Base-by-base conservation (phyloP, 805 yeast genomes). In the Candida sphagnicola region DNA sequence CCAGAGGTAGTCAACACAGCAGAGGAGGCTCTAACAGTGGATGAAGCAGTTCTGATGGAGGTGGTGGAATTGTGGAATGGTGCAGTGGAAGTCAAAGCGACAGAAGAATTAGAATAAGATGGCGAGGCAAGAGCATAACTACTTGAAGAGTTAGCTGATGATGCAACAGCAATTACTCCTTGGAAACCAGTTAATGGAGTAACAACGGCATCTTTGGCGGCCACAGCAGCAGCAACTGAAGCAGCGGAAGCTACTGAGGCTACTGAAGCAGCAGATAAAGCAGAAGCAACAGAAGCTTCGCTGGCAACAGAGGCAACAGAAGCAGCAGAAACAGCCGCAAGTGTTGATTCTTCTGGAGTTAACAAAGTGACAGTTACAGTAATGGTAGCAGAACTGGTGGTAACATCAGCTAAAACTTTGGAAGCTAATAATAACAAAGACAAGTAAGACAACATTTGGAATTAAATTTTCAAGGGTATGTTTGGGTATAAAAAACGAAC, bases 301-400 rank as follows among this genome's bases (percentile, higher is more conserved):
- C 40, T 14, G 11, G 39, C 33, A 17, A 41, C 44, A 12, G 50
- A 34, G 16, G 46, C 35, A 24, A 35, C 43, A 6, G 44, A 33
- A 13, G 49, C 41, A 18, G 37, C 41, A 15, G 47, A 41, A 26
- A 49, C 44, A 18, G 45, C 52, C 8, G 45, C 39, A 17, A 63
- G 61, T 4, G 53, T 53, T 37, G 71, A 62, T 53, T 74, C 74
- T 39, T 65, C 61, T 24, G 78, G 77, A 21, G 75, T 59, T 50
- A 70, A 62, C 32, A 70, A 37, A 19, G 78, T 74, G 37, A 58
- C 56, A 34, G 78, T 73, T 41, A 70, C 56, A 17, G 78, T 73
- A 42, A 74, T 48, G 19, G 78, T 74, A 38, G 67, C 51, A 19
- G 55, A 45, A 19, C 67, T 54, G 39, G 77, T 72, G 34, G 75